Evolutionary conservation across 345 rosid species (phyloP).

Genomic region (Syzygium aromaticum): DNA sequence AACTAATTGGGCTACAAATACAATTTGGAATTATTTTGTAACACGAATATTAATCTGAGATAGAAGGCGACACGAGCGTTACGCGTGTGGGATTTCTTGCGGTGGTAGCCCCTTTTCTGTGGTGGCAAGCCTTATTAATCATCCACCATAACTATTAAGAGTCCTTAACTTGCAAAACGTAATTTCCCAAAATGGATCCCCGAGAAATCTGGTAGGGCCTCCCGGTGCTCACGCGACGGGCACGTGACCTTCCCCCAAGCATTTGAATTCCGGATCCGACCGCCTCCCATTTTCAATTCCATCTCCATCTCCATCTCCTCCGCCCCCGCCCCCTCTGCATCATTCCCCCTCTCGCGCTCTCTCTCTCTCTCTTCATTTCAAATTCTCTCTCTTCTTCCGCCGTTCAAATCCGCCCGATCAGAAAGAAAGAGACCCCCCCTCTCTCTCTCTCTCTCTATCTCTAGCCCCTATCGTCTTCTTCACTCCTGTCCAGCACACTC

Average conservation of each 20-base stretch:
- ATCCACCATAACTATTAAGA: too few relatives aligned
- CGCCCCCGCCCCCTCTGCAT: not conserved
- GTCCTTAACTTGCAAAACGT: not conserved
- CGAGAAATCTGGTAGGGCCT: not conserved
- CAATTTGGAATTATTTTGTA: not conserved
- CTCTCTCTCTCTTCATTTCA: not conserved
- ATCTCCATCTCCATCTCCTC: not conserved
- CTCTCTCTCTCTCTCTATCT: not conserved
- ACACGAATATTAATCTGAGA: not conserved
- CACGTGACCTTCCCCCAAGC: not conserved
- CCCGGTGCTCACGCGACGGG: not conserved
- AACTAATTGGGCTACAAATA: fast-evolving
- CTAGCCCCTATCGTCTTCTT: not conserved
- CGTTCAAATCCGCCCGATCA: not conserved
- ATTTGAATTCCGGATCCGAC: constrained; percentile 44
- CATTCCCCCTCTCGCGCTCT: not conserved
- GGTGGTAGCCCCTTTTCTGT: too few relatives aligned
- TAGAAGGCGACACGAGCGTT: not conserved
- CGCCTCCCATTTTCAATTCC: constrained; percentile 22
- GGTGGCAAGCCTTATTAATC: too few relatives aligned
- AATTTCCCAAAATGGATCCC: not conserved
- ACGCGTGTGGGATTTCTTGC: too few relatives aligned
- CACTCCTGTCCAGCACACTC: not conserved
- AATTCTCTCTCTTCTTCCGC: not conserved
- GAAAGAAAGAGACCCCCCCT: not conserved